Base-by-base conservation (phyloP, 192 early-diverging fungal genomes). In the Mortierella alpina region DNA sequence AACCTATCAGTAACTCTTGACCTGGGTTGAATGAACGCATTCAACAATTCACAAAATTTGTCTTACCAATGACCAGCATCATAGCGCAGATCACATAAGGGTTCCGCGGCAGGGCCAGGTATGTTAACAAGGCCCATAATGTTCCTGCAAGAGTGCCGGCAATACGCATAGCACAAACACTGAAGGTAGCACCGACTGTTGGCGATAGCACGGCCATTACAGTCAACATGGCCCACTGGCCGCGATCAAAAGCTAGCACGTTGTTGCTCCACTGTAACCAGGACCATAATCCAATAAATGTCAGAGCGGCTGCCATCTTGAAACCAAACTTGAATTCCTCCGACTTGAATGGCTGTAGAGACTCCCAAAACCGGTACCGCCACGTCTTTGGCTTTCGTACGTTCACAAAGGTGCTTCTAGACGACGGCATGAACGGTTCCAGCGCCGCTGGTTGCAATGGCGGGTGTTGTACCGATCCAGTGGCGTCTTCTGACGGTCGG, bases 171-270 rank as follows among this genome's bases (percentile, higher is more conserved):
- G 72, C 53, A 45, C 84, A 77, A 18, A 83, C 84, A 18, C 70
- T 72, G 18, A 88, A 70, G 0, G 85, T 86, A 10, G 82, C 87
- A n/a, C 87, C 87, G 23, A 82, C 73, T 39, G 53, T 59, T 14
- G 61, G 82, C 13, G 67, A 77, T 7, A 84, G 47, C 10, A 84
- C 54, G n/a, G 76, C 59, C 56, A 85, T 66, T 1, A 88, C 84
- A 3, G 87, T 83, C 72, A 88, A 50, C 47, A 78, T 71, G n/a
- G 85, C 72, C 87, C 87, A 88, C 60, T 86, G 85, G 22, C 87
- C 85, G 48, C 85, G 79, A 42, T 78, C 82, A 13, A 40, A 59
- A 10, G 61, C 50, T 31, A 84, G 70, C 50, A 70, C 62, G 0
- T 31, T 59, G 18, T 46, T 62, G 51, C 74, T 80, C 20, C 75